A percentile compares a stretch with the other conserved stretches of the same genome.
phyloP scores from a whole-genome alignment of 192 early-diverging fungal genomes.

The Irineochytrium annulatum region DNA sequence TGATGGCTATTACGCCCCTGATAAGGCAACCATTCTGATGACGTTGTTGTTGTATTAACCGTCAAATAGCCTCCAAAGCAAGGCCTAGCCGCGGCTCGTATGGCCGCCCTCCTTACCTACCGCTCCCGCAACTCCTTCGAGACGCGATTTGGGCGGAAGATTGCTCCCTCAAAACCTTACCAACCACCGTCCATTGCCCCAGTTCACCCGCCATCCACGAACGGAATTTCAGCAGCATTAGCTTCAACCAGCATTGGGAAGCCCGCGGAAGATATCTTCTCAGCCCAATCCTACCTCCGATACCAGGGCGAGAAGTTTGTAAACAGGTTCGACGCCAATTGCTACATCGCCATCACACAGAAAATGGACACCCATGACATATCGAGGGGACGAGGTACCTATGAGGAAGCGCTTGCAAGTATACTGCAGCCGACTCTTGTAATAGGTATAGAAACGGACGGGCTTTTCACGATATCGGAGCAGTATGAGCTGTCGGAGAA shows the following conservation, averaged over 20 bases:
- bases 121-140: constrained; percentile 95
- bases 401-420: constrained; percentile 53
- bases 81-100: constrained; percentile 89
- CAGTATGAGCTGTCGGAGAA: constrained; percentile 89
- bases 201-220: too few species aligned
- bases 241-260: too few species aligned
- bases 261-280: constrained; percentile 66
- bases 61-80: constrained; percentile 63
- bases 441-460: constrained; percentile 95
- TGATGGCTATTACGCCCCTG: constrained; percentile 55
- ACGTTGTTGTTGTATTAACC: neutral
- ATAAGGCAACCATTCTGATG: constrained; percentile 24
- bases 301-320: constrained; percentile 99
- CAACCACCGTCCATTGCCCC: too few species aligned
- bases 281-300: constrained; percentile 94
- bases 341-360: constrained; percentile 91
- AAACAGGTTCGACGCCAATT: constrained; percentile 94
- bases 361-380: constrained; percentile 96
- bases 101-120: constrained; percentile 97
- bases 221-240: too few species aligned
- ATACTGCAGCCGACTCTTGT: constrained; percentile 82
- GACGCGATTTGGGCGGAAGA: constrained; percentile 90
- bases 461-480: constrained; percentile 91
- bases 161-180: too few species aligned
- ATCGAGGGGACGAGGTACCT: constrained; percentile 54